A percentile compares a stretch with the other conserved stretches of the same genome.
Evolutionary conservation across 345 rosid species (phyloP).

Genomic region (Physaria fendleri): DNA sequence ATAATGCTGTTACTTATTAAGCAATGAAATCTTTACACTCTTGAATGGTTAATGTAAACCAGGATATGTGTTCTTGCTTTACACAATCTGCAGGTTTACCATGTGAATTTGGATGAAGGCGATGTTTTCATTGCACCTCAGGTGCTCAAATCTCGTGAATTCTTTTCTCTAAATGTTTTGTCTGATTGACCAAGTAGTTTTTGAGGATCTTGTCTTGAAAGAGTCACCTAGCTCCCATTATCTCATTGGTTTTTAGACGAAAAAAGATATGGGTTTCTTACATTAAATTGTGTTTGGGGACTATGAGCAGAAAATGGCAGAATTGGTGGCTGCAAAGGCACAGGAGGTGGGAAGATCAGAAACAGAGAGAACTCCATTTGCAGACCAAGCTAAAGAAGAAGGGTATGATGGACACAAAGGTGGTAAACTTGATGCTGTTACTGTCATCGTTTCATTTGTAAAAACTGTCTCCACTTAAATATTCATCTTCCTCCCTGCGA

Average conservation of each 20-base stretch:
- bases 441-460: constrained; percentile 53
- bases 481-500: not conserved
- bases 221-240: not conserved
- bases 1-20: not conserved
- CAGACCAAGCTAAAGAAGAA: constrained; percentile 64
- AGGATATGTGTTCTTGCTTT: not conserved
- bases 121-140: constrained; percentile 54
- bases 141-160: constrained; percentile 31
- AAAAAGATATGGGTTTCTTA: not conserved
- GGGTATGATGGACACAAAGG: constrained; percentile 53
- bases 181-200: not conserved
- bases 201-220: not conserved
- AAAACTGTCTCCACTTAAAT: not conserved
- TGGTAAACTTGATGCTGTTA: constrained; percentile 62
- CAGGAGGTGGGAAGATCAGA: constrained; percentile 42
- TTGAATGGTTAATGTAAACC: not conserved
- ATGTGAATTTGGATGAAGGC: constrained; percentile 44
- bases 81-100: constrained; percentile 40
- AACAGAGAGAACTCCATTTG: constrained; percentile 50
- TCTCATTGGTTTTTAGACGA: not conserved
- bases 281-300: constrained; percentile 6
- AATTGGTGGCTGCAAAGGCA: constrained; percentile 46
- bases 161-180: not conserved
- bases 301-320: constrained; percentile 53
- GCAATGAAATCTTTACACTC: not conserved